phyloP scores from a whole-genome alignment of 83 land plant species.

The Diphasiastrum complanatum region DNA sequence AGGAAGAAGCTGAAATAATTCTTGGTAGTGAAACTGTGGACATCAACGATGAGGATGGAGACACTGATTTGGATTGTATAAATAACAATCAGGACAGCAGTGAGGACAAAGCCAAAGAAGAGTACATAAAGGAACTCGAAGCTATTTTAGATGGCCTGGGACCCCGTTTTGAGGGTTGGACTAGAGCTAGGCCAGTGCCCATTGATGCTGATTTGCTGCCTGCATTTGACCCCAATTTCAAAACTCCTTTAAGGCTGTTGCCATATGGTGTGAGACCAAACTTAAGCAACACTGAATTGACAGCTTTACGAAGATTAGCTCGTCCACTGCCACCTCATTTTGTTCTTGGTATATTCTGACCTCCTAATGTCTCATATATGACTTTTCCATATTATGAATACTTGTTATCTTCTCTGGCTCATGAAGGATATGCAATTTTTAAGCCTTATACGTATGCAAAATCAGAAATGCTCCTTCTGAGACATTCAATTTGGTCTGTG shows the following conservation, averaged over 20 bases:
- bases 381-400: too few species aligned
- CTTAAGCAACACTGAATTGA: slow-evolving; percentile 1
- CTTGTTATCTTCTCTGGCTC: too few species aligned
- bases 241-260: slow-evolving; percentile 4
- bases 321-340: slow-evolving; percentile 10
- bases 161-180: slow-evolving; percentile 15
- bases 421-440: too few species aligned
- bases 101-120: too few species aligned
- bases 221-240: background rate
- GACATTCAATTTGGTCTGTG: too few species aligned
- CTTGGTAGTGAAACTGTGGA: background rate
- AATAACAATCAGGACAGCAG: too few species aligned
- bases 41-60: slow-evolving; percentile 1
- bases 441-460: too few species aligned
- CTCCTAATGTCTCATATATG: too few species aligned
- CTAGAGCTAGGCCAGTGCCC: slow-evolving; percentile 1
- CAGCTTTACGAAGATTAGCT: slow-evolving; percentile 1
- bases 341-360: slow-evolving; percentile 19
- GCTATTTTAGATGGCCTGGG: slow-evolving; percentile 11
- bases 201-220: slow-evolving; percentile 12
- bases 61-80: background rate
- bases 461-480: too few species aligned
- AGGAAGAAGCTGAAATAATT: too few species aligned
- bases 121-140: slow-evolving; percentile 4
- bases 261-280: slow-evolving; percentile 1